phyloP scores from a whole-genome alignment of 2,329 filamentous ascomycete species.

The Didymella segeticola region DNA sequence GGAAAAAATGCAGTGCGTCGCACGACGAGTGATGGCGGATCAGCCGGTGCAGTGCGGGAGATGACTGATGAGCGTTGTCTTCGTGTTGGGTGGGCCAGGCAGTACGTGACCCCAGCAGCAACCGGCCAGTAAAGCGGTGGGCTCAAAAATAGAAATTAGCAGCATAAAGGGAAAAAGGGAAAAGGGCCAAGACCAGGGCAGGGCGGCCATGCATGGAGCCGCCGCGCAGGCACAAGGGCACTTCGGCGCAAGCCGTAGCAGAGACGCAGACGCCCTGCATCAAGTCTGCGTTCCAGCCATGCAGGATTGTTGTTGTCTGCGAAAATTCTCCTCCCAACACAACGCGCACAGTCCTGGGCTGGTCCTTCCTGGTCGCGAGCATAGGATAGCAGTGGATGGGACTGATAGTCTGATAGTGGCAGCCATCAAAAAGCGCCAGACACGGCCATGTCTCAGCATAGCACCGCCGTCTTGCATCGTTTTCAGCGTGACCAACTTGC shows the following conservation, averaged over 20 bases:
- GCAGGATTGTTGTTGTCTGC: neutral
- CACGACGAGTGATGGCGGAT: conserved; percentile 16
- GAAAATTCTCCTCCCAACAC: conserved; percentile 9
- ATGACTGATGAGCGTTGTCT: conserved; percentile 10
- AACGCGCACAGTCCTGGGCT: too few species aligned
- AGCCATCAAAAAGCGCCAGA: conserved; percentile 2
- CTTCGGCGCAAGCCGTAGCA: neutral
- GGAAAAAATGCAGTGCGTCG: conserved; percentile 5
- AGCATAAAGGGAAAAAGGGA: too few species aligned
- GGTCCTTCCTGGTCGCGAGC: too few species aligned
- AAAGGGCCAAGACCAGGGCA: too few species aligned
- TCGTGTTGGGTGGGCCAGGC: conserved; percentile 8
- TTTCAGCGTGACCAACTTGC: neutral
- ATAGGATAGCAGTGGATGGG: too few species aligned
- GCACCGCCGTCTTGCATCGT: neutral
- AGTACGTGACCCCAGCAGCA: conserved; percentile 3
- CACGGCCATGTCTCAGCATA: conserved; percentile 3
- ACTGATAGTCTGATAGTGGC: neutral
- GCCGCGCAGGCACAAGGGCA: neutral
- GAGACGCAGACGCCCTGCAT: conserved; percentile 3
- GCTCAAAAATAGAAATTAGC: too few species aligned
- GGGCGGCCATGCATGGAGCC: too few species aligned
- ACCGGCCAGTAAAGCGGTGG: too few species aligned
- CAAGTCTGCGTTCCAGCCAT: neutral
- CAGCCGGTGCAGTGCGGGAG: conserved; percentile 15